Evolutionary conservation across 345 rosid species (phyloP), one percentile per base, ranked within the genome.

Genomic region (Atalantia buxifolia): DNA sequence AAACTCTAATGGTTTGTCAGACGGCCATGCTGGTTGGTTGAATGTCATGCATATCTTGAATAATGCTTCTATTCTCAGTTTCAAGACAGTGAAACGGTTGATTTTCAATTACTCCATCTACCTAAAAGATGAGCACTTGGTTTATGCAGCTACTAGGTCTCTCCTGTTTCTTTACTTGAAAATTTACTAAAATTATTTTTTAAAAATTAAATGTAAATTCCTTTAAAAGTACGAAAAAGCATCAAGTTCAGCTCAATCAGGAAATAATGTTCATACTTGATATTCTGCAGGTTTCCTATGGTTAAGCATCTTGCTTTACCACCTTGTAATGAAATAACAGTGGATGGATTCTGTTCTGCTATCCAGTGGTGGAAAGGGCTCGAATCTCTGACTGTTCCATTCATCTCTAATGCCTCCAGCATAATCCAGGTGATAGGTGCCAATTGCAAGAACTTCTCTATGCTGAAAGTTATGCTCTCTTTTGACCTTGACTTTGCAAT

Each of bases 261-360:
- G 59, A 13, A 18, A 9, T 28, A 67, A 45, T 67, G 59, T 28
- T 36, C 35, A 35, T 31, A 57, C 22, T 38, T 36, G 35, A 13
- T 63, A 50, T 18, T 4, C 63, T 71, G 69, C 57, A 78, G 81
- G 61, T 78, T 69, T 36, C 73, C 72, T 0, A 64, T 38, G 30
- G 28, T 78, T 28, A 78, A 78, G 55, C 56, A 53, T 62, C 76
- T 78, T 63, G 71, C 66, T 67, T 61, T 77, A 45, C 74, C 59
- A 57, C 65, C 71, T 18, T 78, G 81, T 69, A 78, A 50, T 78
- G 72, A 53, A n/a, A 78, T 71, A 16, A 42, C 72, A 24, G 66
- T 27, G 8, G 36, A 50, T 25, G 77, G 72, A 25, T 22, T 78
- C 62, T n/a, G 30, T 28, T 27, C 22, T 31, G 72, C 76, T 4